Percentiles rank a stretch among this genome's conserved stretches.
Evolutionary conservation across 768 basidiomycete species (phyloP).

Genomic region (Hortiboletus flavorubellus): DNA sequence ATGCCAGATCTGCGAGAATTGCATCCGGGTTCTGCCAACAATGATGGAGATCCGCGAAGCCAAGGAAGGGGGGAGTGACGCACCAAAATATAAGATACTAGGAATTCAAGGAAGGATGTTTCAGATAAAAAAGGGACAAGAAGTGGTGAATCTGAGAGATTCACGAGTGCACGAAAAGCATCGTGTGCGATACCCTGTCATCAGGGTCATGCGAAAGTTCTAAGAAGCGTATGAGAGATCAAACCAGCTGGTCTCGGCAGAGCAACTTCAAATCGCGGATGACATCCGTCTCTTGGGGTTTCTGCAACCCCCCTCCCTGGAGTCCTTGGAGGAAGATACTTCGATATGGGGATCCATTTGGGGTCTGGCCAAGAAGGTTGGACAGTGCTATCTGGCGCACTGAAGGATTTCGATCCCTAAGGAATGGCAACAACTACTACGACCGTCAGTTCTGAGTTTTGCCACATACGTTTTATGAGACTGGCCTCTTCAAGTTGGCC

Average conservation of each 20-base stretch:
- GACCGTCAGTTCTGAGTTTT: slow-evolving; percentile 7
- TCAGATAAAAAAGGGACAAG: slow-evolving; percentile 69
- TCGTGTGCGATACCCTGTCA: slow-evolving; percentile 85
- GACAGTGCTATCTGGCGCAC: slow-evolving; percentile 84
- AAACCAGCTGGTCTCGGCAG: slow-evolving; percentile 81
- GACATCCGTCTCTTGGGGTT: slow-evolving; percentile 58
- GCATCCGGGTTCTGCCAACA: slow-evolving; percentile 75
- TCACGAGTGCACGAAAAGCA: slow-evolving; percentile 91
- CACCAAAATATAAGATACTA: slow-evolving; percentile 89
- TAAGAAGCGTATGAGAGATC: slow-evolving; percentile 31
- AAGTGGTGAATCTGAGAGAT: slow-evolving; percentile 81
- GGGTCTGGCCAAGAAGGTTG: slow-evolving; percentile 79
- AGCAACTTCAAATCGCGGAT: slow-evolving; percentile 81
- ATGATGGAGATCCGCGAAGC: slow-evolving; percentile 9
- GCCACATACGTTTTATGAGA: not conserved
- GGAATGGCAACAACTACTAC: slow-evolving; percentile 74
- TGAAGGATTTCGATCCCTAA: slow-evolving; percentile 83
- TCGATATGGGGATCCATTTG: slow-evolving; percentile 65
- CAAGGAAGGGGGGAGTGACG: slow-evolving; percentile 29
- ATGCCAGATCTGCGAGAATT: slow-evolving; percentile 87
- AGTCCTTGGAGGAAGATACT: slow-evolving; percentile 70
- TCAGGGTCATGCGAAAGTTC: slow-evolving; percentile 15
- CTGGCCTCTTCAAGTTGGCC: slow-evolving; percentile 40
- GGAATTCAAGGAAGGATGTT: slow-evolving; percentile 67
- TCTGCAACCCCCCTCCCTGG: slow-evolving; percentile 53